Evolutionary conservation across 345 rosid genomes (phyloP), one percentile per base, ranked within the genome.

Genomic region (Brassica rapa): DNA sequence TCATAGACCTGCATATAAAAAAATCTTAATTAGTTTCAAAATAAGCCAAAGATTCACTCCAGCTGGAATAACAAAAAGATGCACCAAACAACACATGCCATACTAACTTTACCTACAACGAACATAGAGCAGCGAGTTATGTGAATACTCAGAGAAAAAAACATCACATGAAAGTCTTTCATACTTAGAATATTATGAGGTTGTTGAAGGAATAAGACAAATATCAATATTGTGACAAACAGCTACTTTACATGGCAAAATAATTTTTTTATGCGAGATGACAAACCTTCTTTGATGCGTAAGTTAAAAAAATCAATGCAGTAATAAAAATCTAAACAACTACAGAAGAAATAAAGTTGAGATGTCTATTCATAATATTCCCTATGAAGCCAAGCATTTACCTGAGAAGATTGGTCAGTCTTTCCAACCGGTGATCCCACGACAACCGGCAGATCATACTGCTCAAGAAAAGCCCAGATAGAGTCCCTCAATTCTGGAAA

Each of bases 381-480:
- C 19, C 70, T 14, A 23, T 12, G 37, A 63, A 35, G 72, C 76
- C 56, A 77, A n/a, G 76, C 41, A 70, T 62, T 51, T 66, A 94
- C 98, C 90, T 89, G 95, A 37, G 90, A 76, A 43, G 88, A 84
- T 75, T 88, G 96, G 61, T 82, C 84, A 77, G 76, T 75, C 59
- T 78, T 87, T 80, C 88, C 88, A 70, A 76, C 83, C 25, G 69
- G 85, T 67, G 88, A 67, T 49, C 92, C 96, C 73, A 92, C 86
- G 53, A 94, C 97, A 69, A 94, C 94, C 39, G 98, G 98, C 64
- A 94, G 86, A 86, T 94, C 98, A 85, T 91, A 91, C 84, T 87
- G 97, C 86, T 92, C 97, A 75, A 94, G 95, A 74, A 84, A 91
- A 79, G 85, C 86, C 98, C 98, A 94, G 80, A 91, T 77, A 66